Evolutionary conservation across 306 rosid species (phyloP), one percentile per base, ranked within the genome.

Genomic region (Gleditsia sinensis): DNA sequence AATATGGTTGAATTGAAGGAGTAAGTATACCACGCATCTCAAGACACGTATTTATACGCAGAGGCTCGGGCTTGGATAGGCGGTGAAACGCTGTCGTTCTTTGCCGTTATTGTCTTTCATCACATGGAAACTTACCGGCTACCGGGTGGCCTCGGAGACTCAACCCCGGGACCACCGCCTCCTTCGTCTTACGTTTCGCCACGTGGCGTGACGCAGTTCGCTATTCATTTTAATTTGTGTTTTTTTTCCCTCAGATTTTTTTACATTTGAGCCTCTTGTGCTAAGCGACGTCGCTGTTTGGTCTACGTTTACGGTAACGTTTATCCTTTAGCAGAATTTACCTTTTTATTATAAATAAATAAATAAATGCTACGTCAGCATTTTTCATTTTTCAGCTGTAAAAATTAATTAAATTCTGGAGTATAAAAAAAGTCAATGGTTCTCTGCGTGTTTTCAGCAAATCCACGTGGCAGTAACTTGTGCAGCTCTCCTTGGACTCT

Each of bases 41-140:
- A 4, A 13, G 42, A 78, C 80, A 64, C 88, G 49, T 78, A 88
- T 88, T 88, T 88, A 91, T 91, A 88, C 2, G 73, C 74, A 12
- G 9, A 37, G 13, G 24, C 30, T 24, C 14, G 5, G 1, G 10
- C 3, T 7, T 8, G 37, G n/a, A n/a, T n/a, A 2, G 17, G 1
- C 1, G 0, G 19, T 5, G 0, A 74, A 75, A 69, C 90, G 90
- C 46, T 70, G 83, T 69, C 90, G 92, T 85, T 74, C n/a, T n/a
- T 9, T 13, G 0, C 10, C 12, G 25, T 73, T 23, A 40, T 20
- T 67, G 17, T 39, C 20, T 1, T 0, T 2, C 0, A 16, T 40
- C 53, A 1, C 21, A 36, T 30, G 60, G 7, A 20, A 9, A 10
- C 39, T 61, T 10, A 82, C 85, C 49, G 77, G 74, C 11, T 64